Evolutionary conservation across 768 basidiomycete species (phyloP).

Genomic region (Trametopsis cervina): DNA sequence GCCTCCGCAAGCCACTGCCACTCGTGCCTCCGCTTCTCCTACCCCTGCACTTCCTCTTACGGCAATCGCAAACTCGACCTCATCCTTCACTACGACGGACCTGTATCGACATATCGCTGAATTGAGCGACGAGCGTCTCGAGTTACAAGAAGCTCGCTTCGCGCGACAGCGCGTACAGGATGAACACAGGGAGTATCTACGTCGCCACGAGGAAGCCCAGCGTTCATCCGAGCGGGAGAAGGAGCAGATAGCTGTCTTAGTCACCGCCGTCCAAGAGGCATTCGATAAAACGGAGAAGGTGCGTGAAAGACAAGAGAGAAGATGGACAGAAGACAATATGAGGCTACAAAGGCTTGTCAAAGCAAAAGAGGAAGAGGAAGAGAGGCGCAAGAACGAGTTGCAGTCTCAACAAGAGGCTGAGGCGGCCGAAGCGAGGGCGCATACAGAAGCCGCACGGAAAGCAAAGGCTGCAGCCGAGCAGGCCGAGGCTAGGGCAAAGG

Average conservation of each 20-base stretch:
- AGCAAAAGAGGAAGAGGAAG: conserved; percentile 11
- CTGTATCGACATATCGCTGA: conserved; percentile 4
- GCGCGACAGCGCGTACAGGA: conserved; percentile 10
- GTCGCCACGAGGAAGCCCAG: conserved; percentile 20
- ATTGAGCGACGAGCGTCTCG: conserved; percentile 14
- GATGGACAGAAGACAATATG: conserved; percentile 9
- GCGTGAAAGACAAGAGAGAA: conserved; percentile 17
- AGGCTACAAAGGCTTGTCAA: neutral
- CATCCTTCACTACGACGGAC: neutral
- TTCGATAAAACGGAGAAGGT: conserved; percentile 25
- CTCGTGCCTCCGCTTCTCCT: neutral
- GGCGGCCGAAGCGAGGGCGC: neutral
- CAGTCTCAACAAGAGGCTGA: neutral
- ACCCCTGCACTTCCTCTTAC: neutral
- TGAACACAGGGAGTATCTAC: conserved; percentile 19
- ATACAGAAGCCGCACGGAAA: neutral
- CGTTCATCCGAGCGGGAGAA: conserved; percentile 23
- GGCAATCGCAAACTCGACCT: conserved; percentile 1
- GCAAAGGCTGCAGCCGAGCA: conserved; percentile 1
- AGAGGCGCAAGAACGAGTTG: conserved; percentile 10
- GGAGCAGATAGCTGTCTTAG: conserved; percentile 19
- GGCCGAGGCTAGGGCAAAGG: neutral
- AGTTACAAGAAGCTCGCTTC: conserved; percentile 16
- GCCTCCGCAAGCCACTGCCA: neutral
- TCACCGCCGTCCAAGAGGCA: conserved; percentile 22